Evolutionary conservation across 305 asterid genomes (phyloP).

Genomic region (Galium porrigens): DNA sequence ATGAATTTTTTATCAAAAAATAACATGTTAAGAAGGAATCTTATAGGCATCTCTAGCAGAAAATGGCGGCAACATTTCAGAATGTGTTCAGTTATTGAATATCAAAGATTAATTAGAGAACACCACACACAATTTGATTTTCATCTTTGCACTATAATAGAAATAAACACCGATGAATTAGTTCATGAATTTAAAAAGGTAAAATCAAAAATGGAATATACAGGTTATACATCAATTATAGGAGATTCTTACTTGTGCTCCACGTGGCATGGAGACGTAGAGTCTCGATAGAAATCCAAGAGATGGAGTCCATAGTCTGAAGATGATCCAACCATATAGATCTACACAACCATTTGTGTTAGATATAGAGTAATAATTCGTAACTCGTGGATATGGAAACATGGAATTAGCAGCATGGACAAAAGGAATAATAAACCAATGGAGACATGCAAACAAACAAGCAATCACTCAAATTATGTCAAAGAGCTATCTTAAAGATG

Average conservation of each 20-base stretch:
- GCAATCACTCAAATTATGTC: background rate
- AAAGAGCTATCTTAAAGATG: background rate
- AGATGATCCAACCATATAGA: constrained; percentile 66
- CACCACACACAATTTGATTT: background rate
- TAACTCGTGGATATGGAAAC: constrained; percentile 3
- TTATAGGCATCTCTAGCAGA: background rate
- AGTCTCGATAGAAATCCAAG: constrained; percentile 76
- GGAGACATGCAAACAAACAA: background rate
- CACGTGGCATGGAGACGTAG: constrained; percentile 63
- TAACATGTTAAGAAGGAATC: background rate
- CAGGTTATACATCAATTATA: constrained; percentile 4
- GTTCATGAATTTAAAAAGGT: constrained; percentile 5
- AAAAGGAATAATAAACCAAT: background rate
- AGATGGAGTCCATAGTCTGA: constrained; percentile 59
- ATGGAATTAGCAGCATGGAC: background rate
- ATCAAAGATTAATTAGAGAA: constrained; percentile 3
- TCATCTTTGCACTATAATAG: background rate
- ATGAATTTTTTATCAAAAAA: background rate
- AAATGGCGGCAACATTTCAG: background rate
- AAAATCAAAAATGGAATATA: background rate
- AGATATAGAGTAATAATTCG: background rate
- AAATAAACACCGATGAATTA: background rate
- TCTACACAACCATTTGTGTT: constrained; percentile 28
- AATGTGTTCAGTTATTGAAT: background rate
- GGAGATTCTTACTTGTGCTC: constrained; percentile 44